Evolutionary conservation across 2,329 filamentous ascomycete genomes (phyloP).

Genomic region (Colletotrichum sp.): DNA sequence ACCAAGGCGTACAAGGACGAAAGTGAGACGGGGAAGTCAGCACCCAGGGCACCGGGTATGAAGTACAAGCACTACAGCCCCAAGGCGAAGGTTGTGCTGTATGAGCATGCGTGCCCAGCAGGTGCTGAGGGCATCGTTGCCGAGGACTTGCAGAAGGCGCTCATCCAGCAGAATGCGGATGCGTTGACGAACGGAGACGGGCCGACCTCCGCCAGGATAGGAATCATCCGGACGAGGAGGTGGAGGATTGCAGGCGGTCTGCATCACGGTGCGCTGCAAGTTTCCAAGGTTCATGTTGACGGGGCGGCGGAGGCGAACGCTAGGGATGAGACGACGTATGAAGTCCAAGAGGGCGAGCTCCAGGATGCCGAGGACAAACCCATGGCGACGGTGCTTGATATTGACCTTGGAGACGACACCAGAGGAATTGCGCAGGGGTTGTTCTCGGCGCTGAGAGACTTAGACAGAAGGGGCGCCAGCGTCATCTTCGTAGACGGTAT

Average conservation of each 20-base stretch:
- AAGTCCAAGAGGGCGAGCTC: constrained; percentile 47
- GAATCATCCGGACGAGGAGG: constrained; percentile 59
- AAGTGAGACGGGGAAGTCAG: constrained; percentile 65
- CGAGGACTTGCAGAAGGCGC: constrained; percentile 36
- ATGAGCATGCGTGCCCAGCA: constrained; percentile 60
- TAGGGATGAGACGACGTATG: constrained; percentile 36
- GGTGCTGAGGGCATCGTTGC: constrained; percentile 39
- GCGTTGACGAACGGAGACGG: constrained; percentile 24
- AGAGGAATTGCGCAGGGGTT: constrained; percentile 82
- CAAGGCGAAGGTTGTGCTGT: constrained; percentile 83
- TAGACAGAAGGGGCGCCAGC: constrained; percentile 81
- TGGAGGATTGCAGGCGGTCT: constrained; percentile 55
- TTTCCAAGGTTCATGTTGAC: constrained; percentile 30
- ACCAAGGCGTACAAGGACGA: constrained; percentile 80
- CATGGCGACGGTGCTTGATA: constrained; percentile 64
- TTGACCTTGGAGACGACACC: constrained; percentile 73
- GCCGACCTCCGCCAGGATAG: constrained; percentile 39
- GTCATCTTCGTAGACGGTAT: constrained; percentile 93
- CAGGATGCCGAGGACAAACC: constrained; percentile 32
- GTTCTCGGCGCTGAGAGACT: constrained; percentile 84
- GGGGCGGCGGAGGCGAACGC: constrained; percentile 24
- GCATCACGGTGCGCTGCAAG: constrained; percentile 32
- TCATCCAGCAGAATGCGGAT: constrained; percentile 17
- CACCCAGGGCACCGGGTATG: constrained; percentile 92
- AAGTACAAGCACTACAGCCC: constrained; percentile 99